A percentile compares a stretch with the other conserved stretches of the same genome.
Evolutionary conservation across 345 rosid genomes (phyloP).

Genomic region (Populus alba): DNA sequence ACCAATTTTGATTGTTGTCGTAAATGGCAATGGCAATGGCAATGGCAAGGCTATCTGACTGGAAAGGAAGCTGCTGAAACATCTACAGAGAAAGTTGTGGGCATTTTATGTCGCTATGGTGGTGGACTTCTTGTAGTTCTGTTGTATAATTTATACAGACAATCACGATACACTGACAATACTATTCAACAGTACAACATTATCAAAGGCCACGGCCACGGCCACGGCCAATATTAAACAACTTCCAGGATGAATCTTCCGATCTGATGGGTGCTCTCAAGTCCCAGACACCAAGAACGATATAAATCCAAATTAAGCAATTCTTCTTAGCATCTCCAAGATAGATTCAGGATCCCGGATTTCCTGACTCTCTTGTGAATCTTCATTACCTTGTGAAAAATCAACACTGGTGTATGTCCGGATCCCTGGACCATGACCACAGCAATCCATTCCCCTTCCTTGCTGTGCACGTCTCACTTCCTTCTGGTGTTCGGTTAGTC

Average conservation of each 20-base stretch:
- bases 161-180: no score
- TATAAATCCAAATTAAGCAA: neutral
- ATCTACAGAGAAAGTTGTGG: no score
- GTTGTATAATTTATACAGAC: no score
- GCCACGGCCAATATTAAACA: no score
- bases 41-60: no score
- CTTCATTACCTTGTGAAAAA: conserved; percentile 49
- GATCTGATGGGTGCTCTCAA: neutral
- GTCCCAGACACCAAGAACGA: neutral
- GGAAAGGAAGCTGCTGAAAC: no score
- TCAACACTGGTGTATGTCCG: conserved; percentile 46
- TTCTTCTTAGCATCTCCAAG: conserved; percentile 30
- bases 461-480: conserved; percentile 56
- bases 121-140: no score
- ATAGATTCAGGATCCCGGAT: conserved; percentile 26
- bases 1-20: no score
- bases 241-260: neutral
- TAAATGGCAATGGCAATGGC: no score
- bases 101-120: no score
- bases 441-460: conserved; percentile 45
- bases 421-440: conserved; percentile 49
- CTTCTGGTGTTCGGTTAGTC: conserved; percentile 52
- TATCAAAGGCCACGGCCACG: no score
- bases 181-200: no score
- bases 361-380: conserved; percentile 44